Evolutionary conservation across 352 stramenopile species (phyloP).

Genomic region (Pythium phragmiticola): DNA sequence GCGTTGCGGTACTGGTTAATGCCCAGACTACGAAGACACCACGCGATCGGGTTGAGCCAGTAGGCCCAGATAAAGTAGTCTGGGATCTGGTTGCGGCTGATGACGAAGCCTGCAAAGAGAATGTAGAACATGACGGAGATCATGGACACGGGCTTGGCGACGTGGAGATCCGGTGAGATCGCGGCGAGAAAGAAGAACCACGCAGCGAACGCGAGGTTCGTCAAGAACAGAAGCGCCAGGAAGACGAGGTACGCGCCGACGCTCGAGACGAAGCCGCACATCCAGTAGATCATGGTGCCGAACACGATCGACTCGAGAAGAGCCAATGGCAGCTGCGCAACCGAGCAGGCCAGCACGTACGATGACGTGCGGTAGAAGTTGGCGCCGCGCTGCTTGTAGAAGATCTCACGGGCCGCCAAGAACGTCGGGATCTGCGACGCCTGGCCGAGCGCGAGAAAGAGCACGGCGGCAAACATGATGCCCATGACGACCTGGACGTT

Average conservation of each 20-base stretch:
- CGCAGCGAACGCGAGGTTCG: constrained; percentile 33
- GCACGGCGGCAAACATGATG: constrained; percentile 19
- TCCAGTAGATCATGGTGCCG: constrained; percentile 70
- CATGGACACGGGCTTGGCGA: constrained; percentile 28
- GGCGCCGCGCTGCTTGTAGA: constrained; percentile 68
- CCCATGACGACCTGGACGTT: constrained; percentile 43
- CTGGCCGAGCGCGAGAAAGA: constrained; percentile 19
- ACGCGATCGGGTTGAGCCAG: constrained; percentile 46
- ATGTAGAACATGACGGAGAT: constrained; percentile 31
- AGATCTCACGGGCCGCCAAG: constrained; percentile 43
- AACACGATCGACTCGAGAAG: constrained; percentile 61
- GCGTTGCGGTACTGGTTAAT: constrained; percentile 32
- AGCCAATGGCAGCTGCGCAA: constrained; percentile 40
- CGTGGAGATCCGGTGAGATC: constrained; percentile 19
- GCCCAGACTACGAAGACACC: constrained; percentile 26
- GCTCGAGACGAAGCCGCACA: constrained; percentile 51
- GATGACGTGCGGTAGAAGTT: constrained; percentile 70
- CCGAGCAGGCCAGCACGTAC: constrained; percentile 49
- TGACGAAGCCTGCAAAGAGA: constrained; percentile 40
- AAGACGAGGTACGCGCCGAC: constrained; percentile 51
- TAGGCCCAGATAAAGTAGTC: constrained; percentile 42
- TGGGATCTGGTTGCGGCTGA: constrained; percentile 35
- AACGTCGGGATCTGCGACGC: constrained; percentile 61
- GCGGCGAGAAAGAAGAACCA: constrained; percentile 36
- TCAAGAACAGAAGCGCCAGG: constrained; percentile 51